Evolutionary conservation across 345 rosid species (phyloP), one percentile per base, ranked within the genome.

Genomic region (Carallia brachiata): DNA sequence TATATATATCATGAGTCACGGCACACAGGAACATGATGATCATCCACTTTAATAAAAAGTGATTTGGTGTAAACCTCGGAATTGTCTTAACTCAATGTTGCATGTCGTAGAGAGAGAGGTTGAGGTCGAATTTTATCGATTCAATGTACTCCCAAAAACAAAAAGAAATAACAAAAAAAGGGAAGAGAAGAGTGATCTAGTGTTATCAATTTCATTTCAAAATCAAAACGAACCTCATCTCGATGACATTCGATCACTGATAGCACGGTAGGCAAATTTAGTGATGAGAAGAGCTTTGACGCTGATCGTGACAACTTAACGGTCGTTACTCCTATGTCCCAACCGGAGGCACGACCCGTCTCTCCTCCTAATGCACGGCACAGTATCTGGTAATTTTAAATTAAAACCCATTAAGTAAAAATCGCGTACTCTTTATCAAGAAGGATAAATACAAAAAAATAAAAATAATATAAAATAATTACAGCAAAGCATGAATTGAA

Each of bases 251-350:
- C 84, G 52, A 88, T 85, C 16, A 90, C 39, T 0, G 86, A 68
- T 54, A 90, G 85, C 5, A 37, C 16, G 4, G 74, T 9, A 0
- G 89, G 88, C 55, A 81, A 64, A 65, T 73, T 61, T 8, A 79
- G 75, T 6, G 92, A 75, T 0, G 90, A 69, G 67, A 79, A 79
- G 40, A 68, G 77, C 64, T 74, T 71, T 12, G 76, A 61, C 1
- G 80, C 19, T 2, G 91, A 44, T 6, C 86, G 17, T 0, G 89
- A 83, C 10, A 86, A 69, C n/a, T 82, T 71, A 3, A 90, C 31
- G 60, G 66, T 61, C 8, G 77, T 84, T 5, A 90, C 68, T 2
- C 96, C 92, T 23, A 86, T 81, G 77, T 90, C 92, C 96, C 96
- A 90, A 18, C 87, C 91, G 0, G 77, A 67, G 52, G 86, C 75